Percentiles rank a stretch among this genome's conserved stretches.
Evolutionary conservation across 2,329 filamentous ascomycete species (phyloP).

Genomic region (Chaetomiaceae sp.): DNA sequence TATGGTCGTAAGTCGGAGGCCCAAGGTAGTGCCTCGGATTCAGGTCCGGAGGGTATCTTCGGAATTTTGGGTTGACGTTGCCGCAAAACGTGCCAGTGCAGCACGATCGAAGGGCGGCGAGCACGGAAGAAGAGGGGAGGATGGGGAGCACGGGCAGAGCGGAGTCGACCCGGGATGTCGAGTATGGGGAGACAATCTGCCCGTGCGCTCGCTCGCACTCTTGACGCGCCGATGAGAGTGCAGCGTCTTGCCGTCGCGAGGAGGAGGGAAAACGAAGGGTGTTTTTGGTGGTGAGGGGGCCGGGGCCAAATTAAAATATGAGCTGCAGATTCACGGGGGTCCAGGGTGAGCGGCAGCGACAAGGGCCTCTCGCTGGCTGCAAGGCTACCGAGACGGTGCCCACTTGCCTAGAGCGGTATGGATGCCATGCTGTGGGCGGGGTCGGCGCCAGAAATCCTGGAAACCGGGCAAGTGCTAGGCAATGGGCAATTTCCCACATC

Average conservation of each 20-base stretch:
- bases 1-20: neutral
- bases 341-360: conserved; percentile 19
- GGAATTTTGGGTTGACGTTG: conserved; percentile 3
- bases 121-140: neutral
- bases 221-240: conserved; percentile 17
- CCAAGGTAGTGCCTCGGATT: neutral
- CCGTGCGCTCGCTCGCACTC: conserved; percentile 17
- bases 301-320: conserved; percentile 26
- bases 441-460: conserved; percentile 16
- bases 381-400: conserved; percentile 16
- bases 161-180: neutral
- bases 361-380: conserved; percentile 11
- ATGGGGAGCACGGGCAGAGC: neutral
- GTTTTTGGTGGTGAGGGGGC: conserved; percentile 22
- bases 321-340: conserved; percentile 14
- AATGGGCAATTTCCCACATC: conserved; percentile 17
- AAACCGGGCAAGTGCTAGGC: conserved; percentile 14
- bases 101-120: conserved; percentile 7
- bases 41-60: conserved; percentile 3
- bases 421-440: conserved; percentile 17
- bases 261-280: conserved; percentile 21
- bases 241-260: conserved; percentile 22
- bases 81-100: conserved; percentile 16
- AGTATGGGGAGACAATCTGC: conserved; percentile 6
- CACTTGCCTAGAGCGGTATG: conserved; percentile 18